Conservation (phyloP, 768 basidiomycete genomes). For the Suillus ampliporus region DNA sequence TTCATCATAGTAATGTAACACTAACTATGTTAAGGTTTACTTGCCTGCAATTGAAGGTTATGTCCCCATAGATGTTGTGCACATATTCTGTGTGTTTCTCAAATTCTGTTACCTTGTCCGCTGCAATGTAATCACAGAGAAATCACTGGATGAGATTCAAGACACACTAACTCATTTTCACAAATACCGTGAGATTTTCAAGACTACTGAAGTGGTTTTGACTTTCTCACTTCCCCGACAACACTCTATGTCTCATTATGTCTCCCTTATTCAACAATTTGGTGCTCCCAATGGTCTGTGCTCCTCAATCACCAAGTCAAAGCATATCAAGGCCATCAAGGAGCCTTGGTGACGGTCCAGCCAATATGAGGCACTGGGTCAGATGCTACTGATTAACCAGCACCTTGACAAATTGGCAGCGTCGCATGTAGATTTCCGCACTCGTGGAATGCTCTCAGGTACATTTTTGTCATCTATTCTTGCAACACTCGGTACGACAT, state of each 20-base stretch:
- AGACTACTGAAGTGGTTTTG: no score
- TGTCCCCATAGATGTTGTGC: constrained; percentile 4
- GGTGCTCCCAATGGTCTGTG: no score
- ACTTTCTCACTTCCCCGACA: no score
- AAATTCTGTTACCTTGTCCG: constrained; percentile 31
- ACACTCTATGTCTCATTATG: no score
- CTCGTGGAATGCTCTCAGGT: constrained; percentile 15
- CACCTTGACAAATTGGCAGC: no score
- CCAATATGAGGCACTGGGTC: no score
- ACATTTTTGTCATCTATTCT: constrained; percentile 11
- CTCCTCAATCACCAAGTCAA: no score
- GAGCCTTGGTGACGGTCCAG: no score
- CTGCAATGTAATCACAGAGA: constrained; percentile 15
- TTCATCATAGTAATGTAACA: no score
- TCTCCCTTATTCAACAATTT: no score
- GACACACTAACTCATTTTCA: constrained; percentile 19
- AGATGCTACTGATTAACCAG: no score
- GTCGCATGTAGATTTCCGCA: neutral
- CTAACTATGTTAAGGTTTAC: neutral
- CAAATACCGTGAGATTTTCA: constrained; percentile 17
- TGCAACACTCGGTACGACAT: constrained; percentile 8
- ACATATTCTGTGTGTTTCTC: constrained; percentile 25
- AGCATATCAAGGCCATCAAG: no score
- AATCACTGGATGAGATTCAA: constrained; percentile 20
- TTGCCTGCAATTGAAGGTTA: neutral